These are phyloP conservation scores for Canavalia gladiata DNA, from an alignment of 306 rosid genomes.

Conservation along the genomic window DNA sequence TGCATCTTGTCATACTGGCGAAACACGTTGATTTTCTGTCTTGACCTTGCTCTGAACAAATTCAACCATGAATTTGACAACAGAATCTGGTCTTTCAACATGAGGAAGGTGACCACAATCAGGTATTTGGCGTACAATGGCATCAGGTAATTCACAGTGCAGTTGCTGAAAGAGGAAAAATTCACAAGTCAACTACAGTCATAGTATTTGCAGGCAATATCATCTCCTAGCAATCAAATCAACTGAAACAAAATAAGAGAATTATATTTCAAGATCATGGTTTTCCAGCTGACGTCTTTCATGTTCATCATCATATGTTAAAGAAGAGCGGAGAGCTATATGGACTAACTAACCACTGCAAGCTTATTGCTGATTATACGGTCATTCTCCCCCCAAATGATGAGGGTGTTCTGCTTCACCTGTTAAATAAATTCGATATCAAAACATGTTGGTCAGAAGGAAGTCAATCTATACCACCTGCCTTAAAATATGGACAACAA, in stretches of 20 bases:
- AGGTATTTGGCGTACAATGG: conserved; percentile 65
- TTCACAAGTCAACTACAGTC: conserved; percentile 12
- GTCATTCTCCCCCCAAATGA: conserved; percentile 91
- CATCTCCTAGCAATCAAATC: neutral
- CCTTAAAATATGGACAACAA: neutral
- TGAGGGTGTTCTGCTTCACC: conserved; percentile 80
- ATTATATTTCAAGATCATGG: conserved; percentile 19
- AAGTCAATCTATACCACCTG: neutral
- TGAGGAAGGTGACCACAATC: conserved; percentile 83
- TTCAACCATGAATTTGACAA: conserved; percentile 60
- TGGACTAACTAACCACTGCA: conserved; percentile 68
- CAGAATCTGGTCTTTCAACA: conserved; percentile 69
- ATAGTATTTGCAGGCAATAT: neutral
- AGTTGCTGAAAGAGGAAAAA: conserved; percentile 60
- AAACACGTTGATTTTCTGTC: conserved; percentile 45
- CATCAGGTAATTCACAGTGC: conserved; percentile 74
- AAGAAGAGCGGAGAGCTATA: neutral
- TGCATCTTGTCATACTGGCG: conserved; percentile 18
- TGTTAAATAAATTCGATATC: conserved; percentile 43
- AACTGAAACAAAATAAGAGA: conserved; percentile 4
- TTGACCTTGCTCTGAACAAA: conserved; percentile 59
- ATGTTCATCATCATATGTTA: conserved; percentile 10
- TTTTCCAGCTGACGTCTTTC: conserved; percentile 18
- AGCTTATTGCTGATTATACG: conserved; percentile 73
- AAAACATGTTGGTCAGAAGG: neutral